Evolutionary conservation across 2,329 filamentous ascomycete genomes (phyloP), one percentile per base, ranked within the genome.

Genomic region (Stylonectria norvegica): DNA sequence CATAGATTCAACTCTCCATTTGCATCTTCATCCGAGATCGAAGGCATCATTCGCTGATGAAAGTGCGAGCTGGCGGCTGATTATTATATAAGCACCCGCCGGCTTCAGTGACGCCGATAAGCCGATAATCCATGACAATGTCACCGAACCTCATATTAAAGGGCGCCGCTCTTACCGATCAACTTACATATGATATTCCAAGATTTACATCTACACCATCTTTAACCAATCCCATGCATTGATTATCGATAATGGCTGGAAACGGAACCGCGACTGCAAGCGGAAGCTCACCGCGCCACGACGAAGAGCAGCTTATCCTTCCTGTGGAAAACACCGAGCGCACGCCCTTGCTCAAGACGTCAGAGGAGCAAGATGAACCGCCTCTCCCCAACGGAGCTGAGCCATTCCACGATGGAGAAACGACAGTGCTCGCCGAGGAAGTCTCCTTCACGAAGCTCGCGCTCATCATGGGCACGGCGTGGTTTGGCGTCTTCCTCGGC

Each of bases 401-500:
- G 30, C 40, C 28, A 17, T 16, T 45, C 9, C 49, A 64, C 12
- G 68, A 69, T 6, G 66, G 70, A 11, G 73, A 77, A 52, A 66
- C 65, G 29, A 68, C 66, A 5, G 53, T 78, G 30, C 52, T 79
- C n/a, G 67, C 66, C 22, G 63, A 73, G 17, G 68, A 77, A 39
- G 58, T 76, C 15, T 71, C 71, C 2, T 66, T 69, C 2, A 53
- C 66, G 10, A 71, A 69, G 42, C 66, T 83, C 9, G 67, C 65
- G 41, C 59, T 81, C 36, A 80, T 78, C 43, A 68, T 84, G 31
- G 70, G 69, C 43, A 71, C 73, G 2, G 66, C 74, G 18, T 83
- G 72, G 61, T 58, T 83, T 2, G 80, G 80, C 46, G 79, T 83
- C 14, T 81, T 83, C 56, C 63, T 83, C 1, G 79, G 78, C 20